Evolutionary conservation across 1,139 yeast genomes (phyloP), one percentile per base, ranked within the genome.

Genomic region (Pichia sp.): DNA sequence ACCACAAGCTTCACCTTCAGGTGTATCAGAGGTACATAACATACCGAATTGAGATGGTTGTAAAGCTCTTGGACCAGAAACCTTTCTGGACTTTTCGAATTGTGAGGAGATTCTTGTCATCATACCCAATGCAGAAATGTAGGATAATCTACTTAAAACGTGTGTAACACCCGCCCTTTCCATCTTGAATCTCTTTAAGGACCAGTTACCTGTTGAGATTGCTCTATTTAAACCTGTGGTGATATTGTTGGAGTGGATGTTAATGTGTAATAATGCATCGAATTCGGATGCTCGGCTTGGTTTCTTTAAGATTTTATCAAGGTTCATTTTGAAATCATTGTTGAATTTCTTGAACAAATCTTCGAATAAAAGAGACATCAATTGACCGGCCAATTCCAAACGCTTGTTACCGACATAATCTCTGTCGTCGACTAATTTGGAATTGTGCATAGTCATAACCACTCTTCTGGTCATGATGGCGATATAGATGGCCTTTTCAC

Each of bases 1-100:
- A 61, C 99, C 99, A 81, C 99, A 93, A 1, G 99, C 99, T 67
- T 94, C 99, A 75, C 99, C 99, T 77, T 93, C 99, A 3, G 99
- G 99, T 0, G 99, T 93, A 77, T 93, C 99, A 0, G 98, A 88
- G 8, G 99, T 90, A 76, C 99, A 93, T 53, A 93, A 75, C 98
- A 93, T 93, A 63, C 99, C 99, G 67, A 93, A 93, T 69, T 93
- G 99, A 2, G 99, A 94, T 12, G 99, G 99, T 67, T 93, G 99
- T 57, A 93, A 76, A 19, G 99, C 98, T 77, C 99, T 86, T 38
- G 99, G 99, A 45, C 99, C 99, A 3, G 96, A 88, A 37, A 93
- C 99, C 67, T 93, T 93, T 72, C 99, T 78, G 3, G 98, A 90
- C 66, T 93, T 93, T 68, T 93, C 99, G 63, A 93, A 93, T 68